Evolutionary conservation across 2,329 filamentous ascomycete genomes (phyloP).

Genomic region (Hypoxylon sp.): DNA sequence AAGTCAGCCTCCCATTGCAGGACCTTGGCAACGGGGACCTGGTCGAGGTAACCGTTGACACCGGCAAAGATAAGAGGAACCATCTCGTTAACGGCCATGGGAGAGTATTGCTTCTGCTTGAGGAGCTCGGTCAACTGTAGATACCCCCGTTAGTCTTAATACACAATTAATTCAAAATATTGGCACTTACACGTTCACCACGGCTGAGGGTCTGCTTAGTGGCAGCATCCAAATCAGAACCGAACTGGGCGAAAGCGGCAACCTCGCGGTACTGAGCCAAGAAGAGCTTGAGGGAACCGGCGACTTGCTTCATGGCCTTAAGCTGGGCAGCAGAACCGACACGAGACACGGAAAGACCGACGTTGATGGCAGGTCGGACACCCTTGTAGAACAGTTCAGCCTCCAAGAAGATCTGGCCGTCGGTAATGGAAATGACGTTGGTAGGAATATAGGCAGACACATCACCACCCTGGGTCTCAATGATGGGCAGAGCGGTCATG

Average conservation of each 20-base stretch:
- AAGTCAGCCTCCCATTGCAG: slow-evolving; percentile 95
- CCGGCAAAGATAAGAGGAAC: slow-evolving; percentile 99
- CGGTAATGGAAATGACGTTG: slow-evolving; percentile 99
- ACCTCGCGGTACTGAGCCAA: slow-evolving; percentile 99
- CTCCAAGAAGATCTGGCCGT: slow-evolving; percentile 99
- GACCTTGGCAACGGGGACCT: slow-evolving; percentile 90
- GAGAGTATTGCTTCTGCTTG: slow-evolving; percentile 99
- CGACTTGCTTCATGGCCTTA: slow-evolving; percentile 99
- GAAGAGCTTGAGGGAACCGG: slow-evolving; percentile 99
- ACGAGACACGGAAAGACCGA: slow-evolving; percentile 99
- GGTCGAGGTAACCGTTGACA: slow-evolving; percentile 97
- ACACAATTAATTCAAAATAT: slow-evolving; percentile 10
- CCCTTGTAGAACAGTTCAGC: slow-evolving; percentile 99
- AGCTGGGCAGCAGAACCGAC: slow-evolving; percentile 99
- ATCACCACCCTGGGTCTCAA: slow-evolving; percentile 99
- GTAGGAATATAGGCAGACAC: slow-evolving; percentile 99
- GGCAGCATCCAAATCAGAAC: slow-evolving; percentile 98
- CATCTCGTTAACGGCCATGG: slow-evolving; percentile 99
- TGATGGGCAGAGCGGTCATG: slow-evolving; percentile 95
- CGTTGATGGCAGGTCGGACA: slow-evolving; percentile 99
- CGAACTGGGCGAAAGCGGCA: slow-evolving; percentile 99
- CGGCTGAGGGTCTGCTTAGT: slow-evolving; percentile 98
- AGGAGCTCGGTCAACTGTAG: slow-evolving; percentile 89
- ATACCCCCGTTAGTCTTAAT: slow-evolving; percentile 41
- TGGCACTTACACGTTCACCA: slow-evolving; percentile 91